Evolutionary conservation across 164 flowering plant genomes (phyloP), one percentile per base, ranked within the genome.

Genomic region (Hamamelis virginiana): DNA sequence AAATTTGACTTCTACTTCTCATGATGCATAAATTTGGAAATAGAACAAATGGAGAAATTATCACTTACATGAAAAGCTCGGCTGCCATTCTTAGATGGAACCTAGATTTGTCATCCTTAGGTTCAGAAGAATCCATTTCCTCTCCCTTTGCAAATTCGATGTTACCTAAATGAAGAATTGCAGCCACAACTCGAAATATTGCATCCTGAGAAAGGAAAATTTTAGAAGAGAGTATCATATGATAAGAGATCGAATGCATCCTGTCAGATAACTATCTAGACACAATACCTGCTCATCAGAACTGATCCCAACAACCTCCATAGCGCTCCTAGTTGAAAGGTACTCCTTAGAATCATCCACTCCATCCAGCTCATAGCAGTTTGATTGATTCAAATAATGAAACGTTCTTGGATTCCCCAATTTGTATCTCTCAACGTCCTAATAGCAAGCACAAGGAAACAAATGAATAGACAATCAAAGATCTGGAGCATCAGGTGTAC

Each of bases 141-240:
- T 74, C 60, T 14, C 94, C 95, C 74, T 92, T 90, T 23, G 65
- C 79, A 80, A 92, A 92, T 63, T 90, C 91, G 62, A 92, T 72
- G 74, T 92, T 92, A 26, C 97, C 97, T 69, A 92, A 74, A 82
- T 92, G 97, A 41, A 92, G 94, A 73, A 92, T 73, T 26, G 97
- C 93, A 76, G 97, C 95, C 70, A 92, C 88, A 74, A 90, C 86
- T 66, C 91, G 81, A 65, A 92, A 92, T 69, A 92, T 89, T 69
- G 88, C 91, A 83, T 92, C 94, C 97, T 92, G 80, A 27, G 41
- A 68, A 67, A 55, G 48, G 56, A 64, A 60, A 62, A 55, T 3
- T 46, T 27, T 52, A 57, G 71, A 25, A 57, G 50, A 52, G 27
- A 11, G 13, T 66, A 19, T 21, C 11, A 58, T 56, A 16, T 13